Base-by-base conservation (phyloP, 805 yeast genomes). In the Ascoidea tarda region DNA sequence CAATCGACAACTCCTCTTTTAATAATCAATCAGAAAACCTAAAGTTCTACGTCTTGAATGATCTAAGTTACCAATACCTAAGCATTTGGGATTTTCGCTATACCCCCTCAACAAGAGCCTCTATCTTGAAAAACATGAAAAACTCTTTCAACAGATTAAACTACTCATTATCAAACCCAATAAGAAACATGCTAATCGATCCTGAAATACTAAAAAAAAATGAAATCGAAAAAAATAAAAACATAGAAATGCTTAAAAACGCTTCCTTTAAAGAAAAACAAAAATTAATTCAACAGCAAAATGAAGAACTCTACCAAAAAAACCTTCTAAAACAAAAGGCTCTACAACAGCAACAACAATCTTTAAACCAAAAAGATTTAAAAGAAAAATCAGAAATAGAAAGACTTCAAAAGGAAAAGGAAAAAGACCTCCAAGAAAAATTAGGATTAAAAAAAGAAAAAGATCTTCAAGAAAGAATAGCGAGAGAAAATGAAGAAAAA, bases 81-180 rank as follows among this genome's bases (percentile, higher is more conserved):
- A 50, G 48, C 14, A 44, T 56, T 10, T 56, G 58, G 58, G 47
- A 52, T 10, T 56, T 57, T 57, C 50, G 45, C 32, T 56, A 56
- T 46, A 32, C 48, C 21, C n/a, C 44, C 4, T 16, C 6, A 16
- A 48, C 51, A 21, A 32, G 55, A 42, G 42, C 42, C 8, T 16
- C 33, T 33, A 49, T 56, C 21, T 46, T 52, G 48, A 48, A 33
- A 14, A 56, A 54, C 45, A 51, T 56, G 52, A 31, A 16, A 5
- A 49, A 51, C 6, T 53, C 56, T 10, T 56, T 56, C 47, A 52
- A 52, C 21, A 16, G 58, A 31, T 16, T 56, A 16, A 38, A 51
- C 14, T 16, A 54, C 1, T 44, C 53, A 5, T 33, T 6, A 5
- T 21, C 48, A 31, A 57, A 56, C 46, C 58, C 58, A 10, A n/a